Percentiles rank a stretch among this genome's conserved stretches.
Conservation (phyloP, 2,329 filamentous ascomycete species). For the Dendrostoma leiphaemia region DNA sequence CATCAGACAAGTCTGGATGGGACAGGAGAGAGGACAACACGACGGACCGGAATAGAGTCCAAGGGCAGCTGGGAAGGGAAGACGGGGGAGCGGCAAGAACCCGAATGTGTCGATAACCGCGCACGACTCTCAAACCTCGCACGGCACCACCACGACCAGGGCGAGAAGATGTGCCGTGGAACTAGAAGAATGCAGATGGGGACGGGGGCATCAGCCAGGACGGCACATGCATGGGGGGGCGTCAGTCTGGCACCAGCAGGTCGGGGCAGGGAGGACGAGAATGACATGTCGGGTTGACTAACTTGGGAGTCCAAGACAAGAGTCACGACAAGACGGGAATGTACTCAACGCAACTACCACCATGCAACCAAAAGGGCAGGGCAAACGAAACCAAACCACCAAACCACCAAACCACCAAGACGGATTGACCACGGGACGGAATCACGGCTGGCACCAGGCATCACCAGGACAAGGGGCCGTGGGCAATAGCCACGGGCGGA, state of each 20-base stretch:
- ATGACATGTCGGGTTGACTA: background rate
- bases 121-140: background rate
- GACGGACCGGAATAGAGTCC: background rate
- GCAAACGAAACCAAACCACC: slow-evolving; percentile 4
- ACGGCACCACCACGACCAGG: background rate
- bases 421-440: background rate
- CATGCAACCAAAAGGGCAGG: background rate
- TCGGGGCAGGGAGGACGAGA: background rate
- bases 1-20: slow-evolving; percentile 17
- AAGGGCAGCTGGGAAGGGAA: background rate
- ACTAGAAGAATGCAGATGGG: background rate
- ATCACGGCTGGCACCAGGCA: background rate
- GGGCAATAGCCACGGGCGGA: too few species aligned
- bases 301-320: background rate
- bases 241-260: too few species aligned
- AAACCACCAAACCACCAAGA: slow-evolving; percentile 6
- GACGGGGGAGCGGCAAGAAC: background rate
- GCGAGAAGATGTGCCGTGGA: background rate
- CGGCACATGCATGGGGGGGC: too few species aligned
- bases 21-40: background rate
- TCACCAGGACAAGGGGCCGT: background rate
- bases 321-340: background rate
- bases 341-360: too few species aligned
- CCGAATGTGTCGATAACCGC: background rate
- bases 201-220: background rate